Conservation (phyloP, 1,139 yeast genomes). For the Hansenula anomala region DNA sequence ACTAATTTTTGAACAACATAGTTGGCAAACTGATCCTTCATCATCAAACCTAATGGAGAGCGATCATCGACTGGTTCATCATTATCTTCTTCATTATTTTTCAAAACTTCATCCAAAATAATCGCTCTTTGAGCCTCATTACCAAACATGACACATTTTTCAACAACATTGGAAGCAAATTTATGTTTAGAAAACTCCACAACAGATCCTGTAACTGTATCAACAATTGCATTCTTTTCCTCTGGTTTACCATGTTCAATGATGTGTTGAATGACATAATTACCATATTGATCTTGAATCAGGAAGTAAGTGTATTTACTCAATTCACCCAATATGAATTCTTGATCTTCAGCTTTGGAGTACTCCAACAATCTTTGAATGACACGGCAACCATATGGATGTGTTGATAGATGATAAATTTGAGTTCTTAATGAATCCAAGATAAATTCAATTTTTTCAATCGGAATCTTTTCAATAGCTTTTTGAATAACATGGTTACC, state of each 20-base stretch:
- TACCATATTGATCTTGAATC: slow-evolving; percentile 95
- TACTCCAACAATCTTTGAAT: slow-evolving; percentile 87
- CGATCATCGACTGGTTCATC: slow-evolving; percentile 44
- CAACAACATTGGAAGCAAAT: slow-evolving; percentile 96
- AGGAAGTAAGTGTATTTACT: slow-evolving; percentile 69
- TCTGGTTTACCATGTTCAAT: slow-evolving; percentile 57
- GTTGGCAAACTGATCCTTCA: slow-evolving; percentile 97
- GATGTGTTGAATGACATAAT: slow-evolving; percentile 94
- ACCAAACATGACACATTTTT: slow-evolving; percentile 82
- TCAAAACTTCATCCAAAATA: slow-evolving; percentile 42
- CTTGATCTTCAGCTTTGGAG: slow-evolving; percentile 53
- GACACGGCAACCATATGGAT: slow-evolving; percentile 96
- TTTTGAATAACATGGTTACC: slow-evolving; percentile 98
- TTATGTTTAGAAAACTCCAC: slow-evolving; percentile 88
- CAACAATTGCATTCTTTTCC: slow-evolving; percentile 47
- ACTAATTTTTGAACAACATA: slow-evolving; percentile 94
- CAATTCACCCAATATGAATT: slow-evolving; percentile 63
- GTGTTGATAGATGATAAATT: slow-evolving; percentile 85
- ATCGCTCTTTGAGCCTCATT: slow-evolving; percentile 53
- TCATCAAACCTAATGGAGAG: slow-evolving; percentile 75
- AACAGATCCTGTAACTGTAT: slow-evolving; percentile 51
- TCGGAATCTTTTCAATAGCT: slow-evolving; percentile 84
- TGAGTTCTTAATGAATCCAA: slow-evolving; percentile 71
- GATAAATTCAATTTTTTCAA: slow-evolving; percentile 64
- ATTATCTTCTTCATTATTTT: slow-evolving; percentile 27